phyloP scores from a whole-genome alignment of 140 eudicot genomes.

The Cichorium intybus region DNA sequence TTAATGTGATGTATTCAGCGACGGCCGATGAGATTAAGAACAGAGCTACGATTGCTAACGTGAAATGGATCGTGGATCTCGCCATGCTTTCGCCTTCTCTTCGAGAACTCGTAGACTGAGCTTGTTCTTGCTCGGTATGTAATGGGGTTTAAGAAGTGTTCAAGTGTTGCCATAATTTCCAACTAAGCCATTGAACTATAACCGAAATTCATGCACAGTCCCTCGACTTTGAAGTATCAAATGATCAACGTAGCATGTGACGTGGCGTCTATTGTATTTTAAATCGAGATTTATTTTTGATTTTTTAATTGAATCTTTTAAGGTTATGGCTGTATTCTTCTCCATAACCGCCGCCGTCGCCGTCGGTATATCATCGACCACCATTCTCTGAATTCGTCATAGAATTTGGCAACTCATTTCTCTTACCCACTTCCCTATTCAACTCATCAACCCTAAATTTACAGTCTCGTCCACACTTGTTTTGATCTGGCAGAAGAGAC shows the following conservation, averaged over 20 bases:
- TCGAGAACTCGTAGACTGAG: neutral
- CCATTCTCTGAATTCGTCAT: neutral
- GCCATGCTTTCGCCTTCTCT: slow-evolving; percentile 28
- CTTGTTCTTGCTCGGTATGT: slow-evolving; percentile 3
- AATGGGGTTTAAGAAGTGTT: slow-evolving; percentile 7
- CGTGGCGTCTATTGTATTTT: no score
- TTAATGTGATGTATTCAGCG: slow-evolving; percentile 63
- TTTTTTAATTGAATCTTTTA: no score
- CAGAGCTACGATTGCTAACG: slow-evolving; percentile 29
- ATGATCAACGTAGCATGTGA: neutral
- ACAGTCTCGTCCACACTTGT: no score
- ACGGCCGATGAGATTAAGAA: slow-evolving; percentile 38
- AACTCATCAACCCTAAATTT: neutral
- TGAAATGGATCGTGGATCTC: slow-evolving; percentile 47
- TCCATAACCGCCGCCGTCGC: neutral
- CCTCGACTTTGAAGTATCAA: neutral
- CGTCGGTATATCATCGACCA: neutral
- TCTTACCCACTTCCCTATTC: neutral
- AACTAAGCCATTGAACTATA: neutral
- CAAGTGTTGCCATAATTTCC: neutral
- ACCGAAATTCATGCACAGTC: neutral
- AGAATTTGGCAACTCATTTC: neutral
- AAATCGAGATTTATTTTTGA: no score
- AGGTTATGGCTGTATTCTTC: neutral
- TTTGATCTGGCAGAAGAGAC: no score